Evolutionary conservation across 2,329 filamentous ascomycete species (phyloP), one percentile per base, ranked within the genome.

Genomic region (Conoideocrella luteorostrata): DNA sequence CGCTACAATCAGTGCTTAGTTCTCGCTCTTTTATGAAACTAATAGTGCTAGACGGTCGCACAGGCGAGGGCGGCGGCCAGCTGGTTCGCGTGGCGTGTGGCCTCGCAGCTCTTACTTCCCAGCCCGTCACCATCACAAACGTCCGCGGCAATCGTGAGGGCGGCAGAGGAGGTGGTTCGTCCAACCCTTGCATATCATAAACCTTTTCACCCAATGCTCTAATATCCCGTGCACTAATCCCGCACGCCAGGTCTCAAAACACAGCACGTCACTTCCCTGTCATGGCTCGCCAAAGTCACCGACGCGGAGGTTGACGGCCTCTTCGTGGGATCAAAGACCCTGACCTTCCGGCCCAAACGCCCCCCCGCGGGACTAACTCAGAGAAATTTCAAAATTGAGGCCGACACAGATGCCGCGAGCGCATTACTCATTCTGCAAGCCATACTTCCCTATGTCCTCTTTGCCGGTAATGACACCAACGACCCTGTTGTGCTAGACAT

Each of bases 51-150:
- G 77, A 81, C 50, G 79, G 78, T 13, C 61, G 68, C 11, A 75
- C 70, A 0, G 78, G 78, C 1, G 78, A 82, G 54, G 80, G 80
- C 4, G 80, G 78, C 4, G 79, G 79, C 3, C 79, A 84, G 50
- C 59, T 83, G 0, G 71, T 82, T 1, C 64, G 80, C 34, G 63
- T 80, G 2, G 77, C 78, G 2, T 66, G 77, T 28, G 68, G 68
- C 2, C 63, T 84, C 6, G 71, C 78, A 10, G 73, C 79, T 1
- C 67, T 82, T 22, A 74, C 75, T 2, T 67, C 67, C 0, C 70
- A 71, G 43, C 64, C 77, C 1, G 64, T 83, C 23, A 67, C 65
- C 21, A 76, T 83, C 44, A 62, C 61, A 9, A 63, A 80, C 46
- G 68, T 83, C 4, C 62, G 80, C 28, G 78, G 74, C 3, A 81